Base-by-base conservation (phyloP, 202 grass and related monocot genomes). In the Setaria viridis region DNA sequence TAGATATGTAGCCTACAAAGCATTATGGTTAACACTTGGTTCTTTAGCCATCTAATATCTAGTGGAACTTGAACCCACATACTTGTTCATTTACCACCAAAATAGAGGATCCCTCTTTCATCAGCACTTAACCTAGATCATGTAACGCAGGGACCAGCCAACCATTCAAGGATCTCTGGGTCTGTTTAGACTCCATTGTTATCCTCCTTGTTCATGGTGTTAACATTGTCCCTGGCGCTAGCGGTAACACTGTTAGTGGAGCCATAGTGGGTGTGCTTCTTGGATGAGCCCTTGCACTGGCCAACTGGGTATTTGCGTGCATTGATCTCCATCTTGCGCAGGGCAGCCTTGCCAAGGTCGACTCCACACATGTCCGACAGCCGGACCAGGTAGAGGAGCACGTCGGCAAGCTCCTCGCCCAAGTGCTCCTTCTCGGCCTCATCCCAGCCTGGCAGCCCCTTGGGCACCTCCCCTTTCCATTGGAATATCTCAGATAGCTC, bases 381-480 rank as follows among this genome's bases (percentile, higher is more conserved):
- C 64, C 95, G 84, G 62, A 98, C 80, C 17, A 98, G 91, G 83
- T 98, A 95, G 51, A 98, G 95, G 67, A 98, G 89, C 76, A 98
- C 92, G 7, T 98, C 92, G 0, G 95, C 88, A 7, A 98, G 91
- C 77, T 98, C 95, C 87, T 98, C 95, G 11, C 95, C 95, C 80
- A 98, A 81, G 73, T 98, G 95, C 75, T 85, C 91, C 89, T 93
- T 98, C 79, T 95, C 95, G 1, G 41, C 83, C 58, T 91, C 83
- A 1, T 84, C 91, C 95, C 95, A 98, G 15, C 67, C 92, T 7
- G 92, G 92, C 2, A 98, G 85, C 46, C 92, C 92, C 69, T 95
- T 98, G 59, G 95, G 91, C n/a, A 98, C 95, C 89, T 98, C 95
- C 12, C 91, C 95, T 82, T 91, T 98, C 95, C 95, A 98, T 74